Conservation (phyloP, 2,329 filamentous ascomycete genomes). For the Aspergillus sp. region DNA sequence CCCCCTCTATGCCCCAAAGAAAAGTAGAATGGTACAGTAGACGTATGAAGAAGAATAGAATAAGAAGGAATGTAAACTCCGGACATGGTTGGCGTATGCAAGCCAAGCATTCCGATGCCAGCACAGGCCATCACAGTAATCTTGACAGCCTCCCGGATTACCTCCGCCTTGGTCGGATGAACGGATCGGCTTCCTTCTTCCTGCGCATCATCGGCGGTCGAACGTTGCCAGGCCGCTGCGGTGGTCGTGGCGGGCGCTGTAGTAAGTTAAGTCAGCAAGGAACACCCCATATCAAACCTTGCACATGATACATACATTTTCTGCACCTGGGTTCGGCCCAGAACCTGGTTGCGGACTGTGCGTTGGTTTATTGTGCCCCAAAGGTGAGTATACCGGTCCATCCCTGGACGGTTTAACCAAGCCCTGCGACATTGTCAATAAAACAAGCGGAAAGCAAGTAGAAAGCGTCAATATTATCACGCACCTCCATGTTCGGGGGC, state of each 20-base stretch:
- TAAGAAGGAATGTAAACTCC: neutral
- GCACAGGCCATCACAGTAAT: neutral
- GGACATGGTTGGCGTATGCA: neutral
- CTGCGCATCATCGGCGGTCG: constrained; percentile 35
- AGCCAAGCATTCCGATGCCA: neutral
- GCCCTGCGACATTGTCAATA: constrained; percentile 23
- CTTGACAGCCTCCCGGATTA: constrained; percentile 8
- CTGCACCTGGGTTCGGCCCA: constrained; percentile 7
- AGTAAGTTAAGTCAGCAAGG: constrained; percentile 14
- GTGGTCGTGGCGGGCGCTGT: constrained; percentile 20
- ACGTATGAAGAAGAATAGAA: too few species aligned
- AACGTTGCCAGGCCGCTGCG: constrained; percentile 17
- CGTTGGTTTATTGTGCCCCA: constrained; percentile 17
- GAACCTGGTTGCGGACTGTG: constrained; percentile 11
- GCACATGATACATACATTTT: constrained; percentile 20
- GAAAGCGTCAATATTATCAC: constrained; percentile 1
- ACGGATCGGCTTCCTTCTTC: constrained; percentile 41
- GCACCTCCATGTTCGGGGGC: constrained; percentile 18
- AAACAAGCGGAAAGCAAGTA: neutral
- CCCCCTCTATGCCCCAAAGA: too few species aligned
- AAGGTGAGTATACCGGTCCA: constrained; percentile 29
- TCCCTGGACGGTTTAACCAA: constrained; percentile 42
- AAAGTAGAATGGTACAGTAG: neutral
- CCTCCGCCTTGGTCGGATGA: constrained; percentile 41
- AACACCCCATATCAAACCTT: constrained; percentile 1